Percentiles rank a stretch among this genome's conserved stretches.
Evolutionary conservation across 495 filamentous ascomycete genomes (phyloP).

Genomic region (Aspergillus steynii): DNA sequence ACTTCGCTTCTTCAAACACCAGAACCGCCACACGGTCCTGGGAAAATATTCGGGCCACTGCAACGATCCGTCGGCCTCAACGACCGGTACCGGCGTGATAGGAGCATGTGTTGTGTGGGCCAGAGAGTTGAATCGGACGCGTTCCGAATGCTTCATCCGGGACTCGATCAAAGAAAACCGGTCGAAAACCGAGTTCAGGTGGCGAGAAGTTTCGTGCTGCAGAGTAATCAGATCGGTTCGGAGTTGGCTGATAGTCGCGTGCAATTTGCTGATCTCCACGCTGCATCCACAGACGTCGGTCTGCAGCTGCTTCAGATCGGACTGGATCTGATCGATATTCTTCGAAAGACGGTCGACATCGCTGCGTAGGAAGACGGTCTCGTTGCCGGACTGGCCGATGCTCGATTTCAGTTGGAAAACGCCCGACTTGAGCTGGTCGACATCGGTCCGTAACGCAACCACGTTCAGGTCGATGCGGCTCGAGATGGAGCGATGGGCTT

Average conservation of each 20-base stretch:
- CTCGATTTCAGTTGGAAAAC: conserved; percentile 38
- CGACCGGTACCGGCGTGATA: conserved; percentile 39
- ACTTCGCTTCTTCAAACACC: conserved; percentile 46
- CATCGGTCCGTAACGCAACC: conserved; percentile 36
- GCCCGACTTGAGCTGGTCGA: conserved; percentile 40
- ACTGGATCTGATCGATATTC: conserved; percentile 40
- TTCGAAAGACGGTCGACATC: conserved; percentile 44
- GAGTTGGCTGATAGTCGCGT: conserved; percentile 36
- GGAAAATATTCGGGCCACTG: conserved; percentile 43
- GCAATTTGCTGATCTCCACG: conserved; percentile 42
- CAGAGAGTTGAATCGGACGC: conserved; percentile 44
- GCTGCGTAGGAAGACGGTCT: conserved; percentile 40
- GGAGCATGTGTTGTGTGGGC: conserved; percentile 39
- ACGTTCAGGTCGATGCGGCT: conserved; percentile 44
- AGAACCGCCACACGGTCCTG: conserved; percentile 44
- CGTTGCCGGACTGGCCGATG: conserved; percentile 35
- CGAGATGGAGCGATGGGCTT: conserved; percentile 35
- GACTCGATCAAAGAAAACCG: conserved; percentile 28
- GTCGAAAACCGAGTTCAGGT: conserved; percentile 27
- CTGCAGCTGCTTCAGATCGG: conserved; percentile 34
- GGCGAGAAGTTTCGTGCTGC: conserved; percentile 36
- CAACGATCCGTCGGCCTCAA: conserved; percentile 36
- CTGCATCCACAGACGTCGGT: conserved; percentile 37
- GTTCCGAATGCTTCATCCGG: conserved; percentile 34
- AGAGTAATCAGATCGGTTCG: conserved; percentile 39